Base-by-base conservation (phyloP, 352 stramenopile genomes). In the Phytophthora sp. region DNA sequence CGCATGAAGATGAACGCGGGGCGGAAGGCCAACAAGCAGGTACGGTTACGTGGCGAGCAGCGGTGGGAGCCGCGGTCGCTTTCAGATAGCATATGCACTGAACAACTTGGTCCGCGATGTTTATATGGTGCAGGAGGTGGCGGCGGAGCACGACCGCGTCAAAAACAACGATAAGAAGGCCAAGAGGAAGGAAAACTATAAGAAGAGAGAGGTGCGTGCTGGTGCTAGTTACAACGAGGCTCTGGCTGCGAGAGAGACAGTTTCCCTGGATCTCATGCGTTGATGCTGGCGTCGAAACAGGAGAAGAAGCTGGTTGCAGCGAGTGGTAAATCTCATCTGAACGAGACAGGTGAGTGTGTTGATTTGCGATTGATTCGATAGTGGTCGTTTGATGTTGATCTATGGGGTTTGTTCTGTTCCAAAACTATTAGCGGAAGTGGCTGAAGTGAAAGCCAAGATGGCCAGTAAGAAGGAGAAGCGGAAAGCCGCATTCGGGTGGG, bases 1-100 rank as follows among this genome's bases (percentile, higher is more conserved):
- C 84, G 86, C 36, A 94, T 94, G 86, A 90, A 92, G 64, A 84
- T 93, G 42, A 94, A 94, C 59, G 84, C 84, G 6, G 86, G 84
- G 0, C 69, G 86, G 38, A 93, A 93, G 59, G 82, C 84, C 12
- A 92, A 92, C 65, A 94, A 94, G 57, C 66, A 90, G 82, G 82
- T 89, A 26, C 7, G 63, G 42, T 16, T 6, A 12, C 15, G 16
- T 57, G 0, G n/a, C 5, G 15, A n/a, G 27, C n/a, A 12, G 31
- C 3, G 7, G 11, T 2, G 6, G 13, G n/a, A 35, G 21, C 2
- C 45, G n/a, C 6, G 6, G 11, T 15, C 21, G 23, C 12, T 41
- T 7, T 59, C 13, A 2, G 16, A 41, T 18, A 24, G 50, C 36
- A 18, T 6, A 33, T 11, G 29, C 12, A 3, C 29, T 33, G 29